Percentiles rank a stretch among this genome's conserved stretches.
Conservation (phyloP, 176 grass and related monocot species). For the Phyllostachys edulis region DNA sequence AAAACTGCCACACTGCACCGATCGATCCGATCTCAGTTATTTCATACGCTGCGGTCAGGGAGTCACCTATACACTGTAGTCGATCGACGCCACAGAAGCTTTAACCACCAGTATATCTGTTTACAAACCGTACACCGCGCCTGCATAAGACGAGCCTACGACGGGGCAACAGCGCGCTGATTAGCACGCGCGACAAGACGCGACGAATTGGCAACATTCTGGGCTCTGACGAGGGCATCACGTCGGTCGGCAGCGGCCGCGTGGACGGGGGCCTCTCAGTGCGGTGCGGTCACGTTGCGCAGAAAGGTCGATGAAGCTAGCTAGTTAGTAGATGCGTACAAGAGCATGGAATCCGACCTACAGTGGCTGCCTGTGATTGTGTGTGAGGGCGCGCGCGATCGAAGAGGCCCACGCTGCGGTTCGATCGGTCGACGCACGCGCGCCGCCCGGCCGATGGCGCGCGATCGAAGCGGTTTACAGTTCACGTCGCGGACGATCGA, state of each 20-base stretch:
- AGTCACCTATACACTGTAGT: not conserved
- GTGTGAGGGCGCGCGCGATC: not conserved
- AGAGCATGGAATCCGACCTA: conserved; percentile 1
- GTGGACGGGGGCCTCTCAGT: conserved; percentile 15
- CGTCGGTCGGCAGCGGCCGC: conserved; percentile 16
- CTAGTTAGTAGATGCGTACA: not conserved
- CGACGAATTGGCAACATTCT: conserved; percentile 23
- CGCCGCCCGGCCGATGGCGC: conserved; percentile 5
- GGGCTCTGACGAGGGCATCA: conserved; percentile 17
- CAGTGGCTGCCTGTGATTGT: not conserved
- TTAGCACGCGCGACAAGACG: conserved; percentile 36
- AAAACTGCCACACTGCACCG: not conserved
- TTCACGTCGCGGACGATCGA: not conserved
- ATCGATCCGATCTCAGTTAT: not conserved
- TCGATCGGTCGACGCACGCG: not conserved
- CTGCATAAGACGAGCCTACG: not conserved
- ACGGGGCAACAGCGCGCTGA: not conserved
- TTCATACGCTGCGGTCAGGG: not conserved
- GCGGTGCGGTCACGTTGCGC: conserved; percentile 21
- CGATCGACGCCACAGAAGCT: not conserved
- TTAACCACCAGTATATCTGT: not conserved
- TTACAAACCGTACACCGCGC: not conserved
- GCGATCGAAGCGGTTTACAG: not conserved
- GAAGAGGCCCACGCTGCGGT: not conserved
- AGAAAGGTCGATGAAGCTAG: not conserved